Percentiles rank a stretch among this genome's conserved stretches.
Conservation (phyloP, 768 basidiomycete genomes). For the Sistotremastrum suecicum region DNA sequence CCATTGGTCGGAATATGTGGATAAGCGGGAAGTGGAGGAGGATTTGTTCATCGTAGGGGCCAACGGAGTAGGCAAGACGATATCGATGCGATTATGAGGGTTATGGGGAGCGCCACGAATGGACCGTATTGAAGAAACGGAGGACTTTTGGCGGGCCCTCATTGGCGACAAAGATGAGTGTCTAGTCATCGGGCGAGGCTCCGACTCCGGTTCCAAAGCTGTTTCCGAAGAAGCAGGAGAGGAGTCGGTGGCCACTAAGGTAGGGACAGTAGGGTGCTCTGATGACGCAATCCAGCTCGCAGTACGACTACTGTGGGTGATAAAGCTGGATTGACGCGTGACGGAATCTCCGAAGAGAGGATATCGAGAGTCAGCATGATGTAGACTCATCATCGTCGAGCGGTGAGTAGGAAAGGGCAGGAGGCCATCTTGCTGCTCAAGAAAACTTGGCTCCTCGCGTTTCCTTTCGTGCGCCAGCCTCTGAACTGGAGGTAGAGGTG, state of each 20-base stretch:
- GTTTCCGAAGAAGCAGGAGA: background rate
- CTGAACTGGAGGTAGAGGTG: slow-evolving; percentile 50
- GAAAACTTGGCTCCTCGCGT: slow-evolving; percentile 4
- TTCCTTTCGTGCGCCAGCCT: slow-evolving; percentile 50
- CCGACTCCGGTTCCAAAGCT: background rate
- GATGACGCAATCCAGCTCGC: background rate
- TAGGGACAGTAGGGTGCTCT: background rate
- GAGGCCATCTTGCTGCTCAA: too few species aligned
- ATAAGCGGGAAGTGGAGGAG: too few species aligned
- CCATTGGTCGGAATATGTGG: too few species aligned
- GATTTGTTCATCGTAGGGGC: slow-evolving; percentile 16
- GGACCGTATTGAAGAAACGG: slow-evolving; percentile 3
- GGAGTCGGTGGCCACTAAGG: background rate
- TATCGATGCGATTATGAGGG: slow-evolving; percentile 45
- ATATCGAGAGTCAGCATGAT: too few species aligned
- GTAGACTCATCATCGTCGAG: too few species aligned
- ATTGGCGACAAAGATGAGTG: background rate
- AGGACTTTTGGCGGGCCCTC: background rate
- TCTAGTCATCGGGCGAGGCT: background rate
- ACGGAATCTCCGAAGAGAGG: too few species aligned
- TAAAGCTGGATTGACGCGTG: slow-evolving; percentile 1
- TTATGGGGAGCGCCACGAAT: slow-evolving; percentile 49
- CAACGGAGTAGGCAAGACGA: slow-evolving; percentile 55
- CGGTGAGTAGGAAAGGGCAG: too few species aligned
- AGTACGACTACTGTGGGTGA: too few species aligned